Percentiles rank a stretch among this genome's conserved stretches.
Evolutionary conservation across 1,139 yeast species (phyloP).

Genomic region (Blastobotrys raffinosifermentans): DNA sequence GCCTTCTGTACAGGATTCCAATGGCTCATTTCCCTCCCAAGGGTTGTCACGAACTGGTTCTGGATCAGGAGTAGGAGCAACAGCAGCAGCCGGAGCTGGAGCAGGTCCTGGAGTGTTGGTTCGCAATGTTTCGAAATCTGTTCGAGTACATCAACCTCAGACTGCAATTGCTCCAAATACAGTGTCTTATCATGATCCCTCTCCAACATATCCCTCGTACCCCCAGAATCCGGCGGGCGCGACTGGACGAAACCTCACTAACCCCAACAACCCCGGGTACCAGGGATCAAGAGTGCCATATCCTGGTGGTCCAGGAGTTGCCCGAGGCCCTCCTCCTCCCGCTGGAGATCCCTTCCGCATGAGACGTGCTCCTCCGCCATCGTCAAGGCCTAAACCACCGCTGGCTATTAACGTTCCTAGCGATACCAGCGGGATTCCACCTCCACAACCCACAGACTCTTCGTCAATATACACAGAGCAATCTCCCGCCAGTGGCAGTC

Average conservation of each 20-base stretch:
- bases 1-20: too few species aligned
- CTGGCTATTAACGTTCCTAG: not conserved
- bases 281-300: not conserved
- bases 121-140: too few species aligned
- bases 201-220: too few species aligned
- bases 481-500: not conserved
- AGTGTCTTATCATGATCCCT: slow-evolving; percentile 4
- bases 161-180: not conserved
- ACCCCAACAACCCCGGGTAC: too few species aligned
- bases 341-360: not conserved
- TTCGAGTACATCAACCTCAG: slow-evolving; percentile 1
- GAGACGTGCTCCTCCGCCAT: not conserved
- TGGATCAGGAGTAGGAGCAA: too few species aligned
- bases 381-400: slow-evolving; percentile 1
- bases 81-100: too few species aligned
- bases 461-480: slow-evolving; percentile 6
- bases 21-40: too few species aligned
- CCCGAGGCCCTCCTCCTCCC: not conserved
- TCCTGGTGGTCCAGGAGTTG: not conserved
- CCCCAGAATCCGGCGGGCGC: not conserved
- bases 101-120: too few species aligned
- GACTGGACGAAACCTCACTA: not conserved
- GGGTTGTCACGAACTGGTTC: too few species aligned
- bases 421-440: not conserved
- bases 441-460: not conserved